Evolutionary conservation across 139 green algal species (phyloP).

Genomic region (Haematococcus lacustris): DNA sequence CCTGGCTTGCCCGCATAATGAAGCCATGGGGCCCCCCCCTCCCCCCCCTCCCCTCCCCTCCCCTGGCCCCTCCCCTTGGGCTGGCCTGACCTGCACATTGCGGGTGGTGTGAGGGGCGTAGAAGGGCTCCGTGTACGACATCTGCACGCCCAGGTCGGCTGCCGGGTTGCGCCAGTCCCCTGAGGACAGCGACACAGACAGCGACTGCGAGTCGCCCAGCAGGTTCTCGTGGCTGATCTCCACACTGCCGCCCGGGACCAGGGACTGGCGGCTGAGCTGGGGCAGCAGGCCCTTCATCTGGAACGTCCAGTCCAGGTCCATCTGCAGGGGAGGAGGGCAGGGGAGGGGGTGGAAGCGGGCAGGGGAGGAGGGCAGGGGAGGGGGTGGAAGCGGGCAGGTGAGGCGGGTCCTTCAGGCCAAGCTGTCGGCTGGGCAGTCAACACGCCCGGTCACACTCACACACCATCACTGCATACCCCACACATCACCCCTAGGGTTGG

Average conservation of each 20-base stretch:
- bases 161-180: constrained; percentile 47
- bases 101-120: constrained; percentile 43
- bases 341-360: background rate
- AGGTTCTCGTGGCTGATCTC: constrained; percentile 52
- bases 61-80: background rate
- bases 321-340: constrained; percentile 9
- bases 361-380: background rate
- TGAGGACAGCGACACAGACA: constrained; percentile 29
- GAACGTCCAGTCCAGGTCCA: constrained; percentile 55
- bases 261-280: constrained; percentile 31
- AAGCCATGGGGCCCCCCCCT: no score
- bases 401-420: no score
- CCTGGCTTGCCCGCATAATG: no score
- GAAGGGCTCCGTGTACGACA: constrained; percentile 49
- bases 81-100: constrained; percentile 36
- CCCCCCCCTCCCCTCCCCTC: background rate
- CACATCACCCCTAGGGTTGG: no score
- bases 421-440: background rate
- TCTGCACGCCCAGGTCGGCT: constrained; percentile 21
- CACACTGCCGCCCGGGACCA: constrained; percentile 51
- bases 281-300: constrained; percentile 44
- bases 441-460: background rate
- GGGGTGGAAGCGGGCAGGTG: no score
- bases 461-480: background rate
- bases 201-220: constrained; percentile 42